These are phyloP conservation scores for Amyloporia xantha DNA, from an alignment of 768 basidiomycete genomes.

Conservation along the genomic window DNA sequence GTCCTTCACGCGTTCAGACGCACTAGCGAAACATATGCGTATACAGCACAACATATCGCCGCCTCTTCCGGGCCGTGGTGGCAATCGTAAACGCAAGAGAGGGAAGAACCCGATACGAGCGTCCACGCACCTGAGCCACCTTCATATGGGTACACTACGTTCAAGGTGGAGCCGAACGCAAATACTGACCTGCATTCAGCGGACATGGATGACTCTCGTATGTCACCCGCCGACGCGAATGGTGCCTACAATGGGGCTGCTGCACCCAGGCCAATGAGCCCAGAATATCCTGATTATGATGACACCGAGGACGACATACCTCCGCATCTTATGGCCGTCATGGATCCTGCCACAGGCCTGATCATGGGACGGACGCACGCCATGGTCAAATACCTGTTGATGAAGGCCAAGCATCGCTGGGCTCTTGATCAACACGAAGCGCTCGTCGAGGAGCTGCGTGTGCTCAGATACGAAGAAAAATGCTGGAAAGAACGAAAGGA, in stretches of 20 bases:
- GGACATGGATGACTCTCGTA: slow-evolving; percentile 34
- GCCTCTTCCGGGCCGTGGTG: slow-evolving; percentile 67
- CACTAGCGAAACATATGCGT: slow-evolving; percentile 88
- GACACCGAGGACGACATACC: slow-evolving; percentile 47
- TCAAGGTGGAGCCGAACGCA: slow-evolving; percentile 47
- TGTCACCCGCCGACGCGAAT: slow-evolving; percentile 22
- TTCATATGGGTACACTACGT: slow-evolving; percentile 36
- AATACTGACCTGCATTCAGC: slow-evolving; percentile 4
- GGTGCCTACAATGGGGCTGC: slow-evolving; percentile 26
- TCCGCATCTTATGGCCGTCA: slow-evolving; percentile 40
- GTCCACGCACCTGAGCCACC: slow-evolving; percentile 8
- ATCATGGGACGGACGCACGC: slow-evolving; percentile 63
- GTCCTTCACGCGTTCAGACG: slow-evolving; percentile 91
- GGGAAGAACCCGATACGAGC: slow-evolving; percentile 25
- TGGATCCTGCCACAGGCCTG: slow-evolving; percentile 53
- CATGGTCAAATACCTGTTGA: slow-evolving; percentile 64
- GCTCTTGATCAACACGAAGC: slow-evolving; percentile 60
- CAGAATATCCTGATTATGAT: slow-evolving; percentile 21
- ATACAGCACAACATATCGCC: slow-evolving; percentile 78
- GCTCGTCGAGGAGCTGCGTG: slow-evolving; percentile 58
- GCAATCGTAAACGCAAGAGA: slow-evolving; percentile 66
- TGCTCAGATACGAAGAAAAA: slow-evolving; percentile 44
- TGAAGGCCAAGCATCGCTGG: slow-evolving; percentile 75
- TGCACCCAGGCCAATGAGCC: slow-evolving; percentile 17
- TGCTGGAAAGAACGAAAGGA: slow-evolving; percentile 57